These are phyloP conservation scores for Lactarius deliciosus DNA, from an alignment of 768 basidiomycete species.

Conservation along the genomic window DNA sequence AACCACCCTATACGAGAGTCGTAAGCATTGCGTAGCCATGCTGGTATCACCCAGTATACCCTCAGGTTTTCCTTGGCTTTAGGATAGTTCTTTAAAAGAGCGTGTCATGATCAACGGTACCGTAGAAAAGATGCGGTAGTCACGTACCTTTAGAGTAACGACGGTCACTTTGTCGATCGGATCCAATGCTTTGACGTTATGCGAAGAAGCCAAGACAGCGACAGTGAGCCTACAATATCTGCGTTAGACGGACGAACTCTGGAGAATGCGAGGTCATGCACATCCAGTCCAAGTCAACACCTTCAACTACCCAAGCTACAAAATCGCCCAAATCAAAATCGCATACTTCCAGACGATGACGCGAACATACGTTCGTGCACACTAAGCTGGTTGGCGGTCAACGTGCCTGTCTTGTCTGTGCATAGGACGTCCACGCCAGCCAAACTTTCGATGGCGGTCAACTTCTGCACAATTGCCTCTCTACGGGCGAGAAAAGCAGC, in stretches of 20 bases:
- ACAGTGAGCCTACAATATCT: conserved; percentile 36
- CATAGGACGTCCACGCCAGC: conserved; percentile 50
- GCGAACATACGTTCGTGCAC: conserved; percentile 40
- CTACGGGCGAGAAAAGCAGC: conserved; percentile 45
- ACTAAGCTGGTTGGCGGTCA: conserved; percentile 51
- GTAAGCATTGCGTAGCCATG: neutral
- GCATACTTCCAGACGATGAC: neutral
- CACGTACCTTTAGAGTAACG: conserved; percentile 39
- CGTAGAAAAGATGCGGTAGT: neutral
- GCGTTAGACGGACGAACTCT: neutral
- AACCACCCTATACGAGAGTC: conserved; percentile 36
- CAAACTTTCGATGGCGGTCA: conserved; percentile 51
- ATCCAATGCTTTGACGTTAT: conserved; percentile 47
- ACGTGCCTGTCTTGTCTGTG: conserved; percentile 46
- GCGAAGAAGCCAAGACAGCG: conserved; percentile 47
- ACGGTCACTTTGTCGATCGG: conserved; percentile 52
- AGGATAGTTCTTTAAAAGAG: conserved; percentile 40
- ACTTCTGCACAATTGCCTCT: conserved; percentile 49
- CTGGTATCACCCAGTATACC: neutral
- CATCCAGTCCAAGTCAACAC: conserved; percentile 38
- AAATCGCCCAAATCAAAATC: neutral
- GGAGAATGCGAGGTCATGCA: conserved; percentile 16
- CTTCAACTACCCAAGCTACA: conserved; percentile 30
- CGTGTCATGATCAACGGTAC: neutral
- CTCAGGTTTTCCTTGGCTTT: conserved; percentile 41